phyloP scores from a whole-genome alignment of 2,329 filamentous ascomycete genomes.

The Cladophialophora chaetospira region DNA sequence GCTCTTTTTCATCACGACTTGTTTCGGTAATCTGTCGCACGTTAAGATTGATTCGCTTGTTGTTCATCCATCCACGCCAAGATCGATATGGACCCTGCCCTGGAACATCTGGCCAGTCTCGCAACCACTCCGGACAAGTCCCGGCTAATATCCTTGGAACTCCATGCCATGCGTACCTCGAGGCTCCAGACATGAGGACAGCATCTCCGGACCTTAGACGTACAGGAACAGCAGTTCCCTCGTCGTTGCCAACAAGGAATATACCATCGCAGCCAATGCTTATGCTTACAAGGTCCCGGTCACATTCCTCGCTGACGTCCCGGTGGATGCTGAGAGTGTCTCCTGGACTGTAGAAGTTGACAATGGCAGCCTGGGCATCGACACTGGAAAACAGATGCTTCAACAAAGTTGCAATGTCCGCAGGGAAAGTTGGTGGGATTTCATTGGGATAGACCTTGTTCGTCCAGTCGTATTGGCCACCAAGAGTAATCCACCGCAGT shows the following conservation, averaged over 20 bases:
- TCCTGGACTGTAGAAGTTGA: conserved; percentile 88
- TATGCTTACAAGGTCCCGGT: conserved; percentile 77
- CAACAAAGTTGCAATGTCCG: conserved; percentile 70
- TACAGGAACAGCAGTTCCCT: conserved; percentile 50
- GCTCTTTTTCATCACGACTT: background rate
- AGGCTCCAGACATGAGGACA: conserved; percentile 81
- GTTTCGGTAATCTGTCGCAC: conserved; percentile 73
- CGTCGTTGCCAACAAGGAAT: conserved; percentile 76
- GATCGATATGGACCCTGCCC: conserved; percentile 53
- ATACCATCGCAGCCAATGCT: conserved; percentile 88
- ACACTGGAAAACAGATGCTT: conserved; percentile 74
- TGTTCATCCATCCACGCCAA: conserved; percentile 86
- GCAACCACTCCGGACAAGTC: conserved; percentile 76
- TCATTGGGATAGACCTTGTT: conserved; percentile 74
- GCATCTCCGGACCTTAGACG: conserved; percentile 81
- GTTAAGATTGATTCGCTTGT: conserved; percentile 88
- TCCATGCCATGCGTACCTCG: conserved; percentile 91
- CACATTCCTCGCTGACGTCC: conserved; percentile 84
- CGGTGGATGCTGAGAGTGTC: conserved; percentile 92
- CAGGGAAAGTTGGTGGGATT: conserved; percentile 71
- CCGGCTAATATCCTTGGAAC: conserved; percentile 80
- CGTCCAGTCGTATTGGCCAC: conserved; percentile 97
- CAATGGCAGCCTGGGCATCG: conserved; percentile 81
- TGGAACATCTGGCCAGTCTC: conserved; percentile 69
- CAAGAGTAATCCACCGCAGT: conserved; percentile 90